Base-by-base conservation (phyloP, 1,139 yeast species). In the Geotrichum aggregatum region DNA sequence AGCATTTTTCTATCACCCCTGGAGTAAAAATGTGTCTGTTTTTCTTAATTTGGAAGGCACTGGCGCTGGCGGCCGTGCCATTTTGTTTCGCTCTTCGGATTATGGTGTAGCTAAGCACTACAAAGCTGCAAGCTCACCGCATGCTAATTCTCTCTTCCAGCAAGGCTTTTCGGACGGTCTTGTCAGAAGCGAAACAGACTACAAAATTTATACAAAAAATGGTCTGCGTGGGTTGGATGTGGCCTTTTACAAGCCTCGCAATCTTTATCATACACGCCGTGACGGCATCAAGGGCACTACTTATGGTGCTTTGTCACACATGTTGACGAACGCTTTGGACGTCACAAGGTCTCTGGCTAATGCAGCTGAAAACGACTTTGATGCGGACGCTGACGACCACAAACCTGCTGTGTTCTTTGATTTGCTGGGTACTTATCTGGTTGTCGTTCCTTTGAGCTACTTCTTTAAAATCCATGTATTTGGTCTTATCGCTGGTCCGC, bases 41-140 rank as follows among this genome's bases (percentile, higher is more conserved):
- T 86, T 91, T 59, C 75, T 91, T 60, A 91, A 91, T 64, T 72
- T 91, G 58, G 98, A 91, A 72, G 97, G 97, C n/a, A 87, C 96
- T 0, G 97, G 97, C 2, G 87, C 95, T 3, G 96, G 96, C 26
- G 96, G 96, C 5, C 80, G 86, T 57, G 91, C 96, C 0, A 76
- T 87, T 35, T 71, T 91, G 44, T 88, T 91, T 67, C 76, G 97
- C 66, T 83, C 92, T 16, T 82, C 96, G 0, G 96, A 91, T 64
- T 78, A 77, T 58, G 86, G 85, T 0, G 78, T 87, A 8, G 86
- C 86, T 1, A 75, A 82, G 56, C 80, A 77, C 60, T 81, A 76
- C 57, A 61, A 68, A 30, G 80, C 76, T 0, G 66, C 70, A 3
- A 58, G 67, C 14, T 63, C 66, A n/a, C 96, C 96, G 0, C 87